These are phyloP conservation scores for Lasiosphaeriaceae sp. DNA, from an alignment of 495 filamentous ascomycete genomes.

Conservation along the genomic window DNA sequence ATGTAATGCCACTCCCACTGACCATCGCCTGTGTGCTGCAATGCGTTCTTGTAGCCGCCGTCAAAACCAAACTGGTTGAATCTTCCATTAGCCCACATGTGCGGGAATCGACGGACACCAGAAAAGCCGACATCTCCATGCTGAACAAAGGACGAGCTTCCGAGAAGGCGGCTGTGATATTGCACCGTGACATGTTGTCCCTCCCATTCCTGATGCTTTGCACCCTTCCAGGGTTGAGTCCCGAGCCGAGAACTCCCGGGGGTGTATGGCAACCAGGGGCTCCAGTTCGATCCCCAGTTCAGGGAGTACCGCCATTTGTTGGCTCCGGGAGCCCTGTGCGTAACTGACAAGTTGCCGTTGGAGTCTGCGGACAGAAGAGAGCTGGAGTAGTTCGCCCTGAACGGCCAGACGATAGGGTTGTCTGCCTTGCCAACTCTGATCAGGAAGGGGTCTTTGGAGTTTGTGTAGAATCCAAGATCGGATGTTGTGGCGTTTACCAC, in stretches of 20 bases:
- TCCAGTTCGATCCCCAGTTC: conserved; percentile 59
- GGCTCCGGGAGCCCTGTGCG: conserved; percentile 58
- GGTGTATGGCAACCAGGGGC: conserved; percentile 52
- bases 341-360: conserved; percentile 36
- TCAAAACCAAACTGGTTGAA: conserved; percentile 65
- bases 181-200: conserved; percentile 63
- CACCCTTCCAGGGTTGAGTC: conserved; percentile 55
- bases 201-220: conserved; percentile 55
- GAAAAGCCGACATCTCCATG: conserved; percentile 46
- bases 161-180: conserved; percentile 58
- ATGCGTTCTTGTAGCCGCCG: conserved; percentile 49
- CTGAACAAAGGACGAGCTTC: conserved; percentile 58
- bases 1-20: conserved; percentile 57
- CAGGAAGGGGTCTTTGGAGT: conserved; percentile 45
- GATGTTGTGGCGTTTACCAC: conserved; percentile 51
- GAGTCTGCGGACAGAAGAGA: conserved; percentile 37
- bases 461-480: conserved; percentile 30
- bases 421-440: conserved; percentile 43
- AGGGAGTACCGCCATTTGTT: conserved; percentile 59
- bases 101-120: conserved; percentile 52
- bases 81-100: conserved; percentile 58
- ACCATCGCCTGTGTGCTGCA: conserved; percentile 49
- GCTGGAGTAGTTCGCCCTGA: conserved; percentile 53
- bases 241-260: conserved; percentile 48
- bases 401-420: conserved; percentile 55